phyloP scores from a whole-genome alignment of 2,329 filamentous ascomycete genomes.

The Pseudogymnoascus sp. region DNA sequence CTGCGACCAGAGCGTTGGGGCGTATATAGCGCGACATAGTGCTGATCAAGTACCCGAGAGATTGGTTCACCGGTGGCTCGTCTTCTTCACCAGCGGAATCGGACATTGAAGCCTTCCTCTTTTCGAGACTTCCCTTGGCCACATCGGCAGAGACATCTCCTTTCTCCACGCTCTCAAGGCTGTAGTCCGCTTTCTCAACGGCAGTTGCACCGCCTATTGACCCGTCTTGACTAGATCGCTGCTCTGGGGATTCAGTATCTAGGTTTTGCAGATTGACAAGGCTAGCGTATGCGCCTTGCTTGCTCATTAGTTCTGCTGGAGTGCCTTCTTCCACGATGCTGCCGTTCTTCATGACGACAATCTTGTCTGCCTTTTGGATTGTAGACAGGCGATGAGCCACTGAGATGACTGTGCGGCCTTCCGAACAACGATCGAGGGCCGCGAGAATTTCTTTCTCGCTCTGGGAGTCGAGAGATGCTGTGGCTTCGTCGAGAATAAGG shows the following conservation, averaged over 20 bases:
- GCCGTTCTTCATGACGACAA: slow-evolving; percentile 88
- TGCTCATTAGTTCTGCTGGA: slow-evolving; percentile 63
- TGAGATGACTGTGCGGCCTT: slow-evolving; percentile 80
- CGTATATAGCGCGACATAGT: slow-evolving; percentile 13
- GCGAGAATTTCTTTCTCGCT: slow-evolving; percentile 90
- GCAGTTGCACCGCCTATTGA: slow-evolving; percentile 10
- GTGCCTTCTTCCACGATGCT: slow-evolving; percentile 69
- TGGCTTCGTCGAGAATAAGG: slow-evolving; percentile 93
- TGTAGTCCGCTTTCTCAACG: slow-evolving; percentile 11
- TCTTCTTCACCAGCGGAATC: slow-evolving; percentile 6
- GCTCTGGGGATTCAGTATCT: slow-evolving; percentile 14
- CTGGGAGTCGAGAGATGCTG: slow-evolving; percentile 87
- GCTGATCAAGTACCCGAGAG: slow-evolving; percentile 13
- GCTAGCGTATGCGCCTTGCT: slow-evolving; percentile 44
- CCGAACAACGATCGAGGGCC: slow-evolving; percentile 52
- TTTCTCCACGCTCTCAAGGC: not conserved
- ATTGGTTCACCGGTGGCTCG: slow-evolving; percentile 13
- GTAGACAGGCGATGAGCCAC: slow-evolving; percentile 89
- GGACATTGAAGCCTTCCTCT: not conserved
- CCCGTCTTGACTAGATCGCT: slow-evolving; percentile 15
- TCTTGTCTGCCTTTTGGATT: slow-evolving; percentile 93
- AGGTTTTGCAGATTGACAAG: slow-evolving; percentile 34
- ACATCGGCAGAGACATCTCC: not conserved
- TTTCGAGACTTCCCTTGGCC: slow-evolving; percentile 8
- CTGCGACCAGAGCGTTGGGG: slow-evolving; percentile 19